A percentile compares a stretch with the other conserved stretches of the same genome.
Evolutionary conservation across 768 basidiomycete species (phyloP).

Genomic region (Xerocomellus amylosporus): DNA sequence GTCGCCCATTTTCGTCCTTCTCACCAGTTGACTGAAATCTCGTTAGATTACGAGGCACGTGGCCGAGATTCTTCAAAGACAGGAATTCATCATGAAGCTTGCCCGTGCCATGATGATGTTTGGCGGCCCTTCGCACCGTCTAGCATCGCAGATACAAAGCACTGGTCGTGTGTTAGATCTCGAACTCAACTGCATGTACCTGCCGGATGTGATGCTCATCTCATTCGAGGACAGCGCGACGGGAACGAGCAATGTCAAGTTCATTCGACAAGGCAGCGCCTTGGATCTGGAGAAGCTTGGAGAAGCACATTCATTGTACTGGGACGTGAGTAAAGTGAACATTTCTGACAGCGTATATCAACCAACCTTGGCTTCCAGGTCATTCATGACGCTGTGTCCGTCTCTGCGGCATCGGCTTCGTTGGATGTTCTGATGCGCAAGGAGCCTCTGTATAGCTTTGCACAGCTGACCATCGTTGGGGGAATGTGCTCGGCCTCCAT

Average conservation of each 20-base stretch:
- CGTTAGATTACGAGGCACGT: slow-evolving; percentile 77
- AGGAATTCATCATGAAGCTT: slow-evolving; percentile 84
- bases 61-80: slow-evolving; percentile 74
- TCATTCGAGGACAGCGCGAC: slow-evolving; percentile 80
- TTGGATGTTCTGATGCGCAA: slow-evolving; percentile 75
- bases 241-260: slow-evolving; percentile 77
- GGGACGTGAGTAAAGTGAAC: slow-evolving; percentile 47
- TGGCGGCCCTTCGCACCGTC: slow-evolving; percentile 77
- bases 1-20: slow-evolving; percentile 22
- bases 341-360: background rate
- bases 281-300: slow-evolving; percentile 77
- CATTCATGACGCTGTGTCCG: slow-evolving; percentile 78
- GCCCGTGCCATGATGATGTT: slow-evolving; percentile 89
- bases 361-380: slow-evolving; percentile 42
- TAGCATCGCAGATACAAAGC: slow-evolving; percentile 77
- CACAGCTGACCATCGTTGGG: slow-evolving; percentile 66
- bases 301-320: slow-evolving; percentile 69
- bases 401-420: slow-evolving; percentile 64
- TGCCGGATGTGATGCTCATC: slow-evolving; percentile 74
- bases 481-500: slow-evolving; percentile 77
- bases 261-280: slow-evolving; percentile 68
- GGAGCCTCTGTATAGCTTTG: slow-evolving; percentile 56
- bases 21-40: background rate
- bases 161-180: slow-evolving; percentile 79
- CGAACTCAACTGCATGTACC: slow-evolving; percentile 66